These are phyloP conservation scores for Penicillium bovifimosum DNA, from an alignment of 495 filamentous ascomycete genomes.

Conservation along the genomic window DNA sequence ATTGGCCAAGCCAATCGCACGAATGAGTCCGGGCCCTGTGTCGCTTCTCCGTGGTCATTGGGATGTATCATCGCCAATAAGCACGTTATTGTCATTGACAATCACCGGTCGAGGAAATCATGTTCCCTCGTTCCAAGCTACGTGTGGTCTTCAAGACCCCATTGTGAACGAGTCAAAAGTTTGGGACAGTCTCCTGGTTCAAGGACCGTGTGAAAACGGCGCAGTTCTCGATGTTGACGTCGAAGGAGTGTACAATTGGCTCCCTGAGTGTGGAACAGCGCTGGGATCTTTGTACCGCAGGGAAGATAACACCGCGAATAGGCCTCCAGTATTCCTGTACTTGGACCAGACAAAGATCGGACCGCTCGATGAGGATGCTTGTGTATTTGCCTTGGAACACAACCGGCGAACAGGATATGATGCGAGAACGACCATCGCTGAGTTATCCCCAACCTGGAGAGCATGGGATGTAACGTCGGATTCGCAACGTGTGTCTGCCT, in stretches of 20 bases:
- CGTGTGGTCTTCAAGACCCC: conserved; percentile 36
- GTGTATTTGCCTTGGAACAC: conserved; percentile 57
- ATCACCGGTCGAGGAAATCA: conserved; percentile 21
- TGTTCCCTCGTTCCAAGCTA: conserved; percentile 23
- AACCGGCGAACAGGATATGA: conserved; percentile 50
- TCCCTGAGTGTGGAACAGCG: conserved; percentile 64
- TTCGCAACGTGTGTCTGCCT: conserved; percentile 15
- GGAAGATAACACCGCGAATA: conserved; percentile 4
- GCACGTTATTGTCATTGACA: too few relatives aligned
- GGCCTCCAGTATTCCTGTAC: conserved; percentile 54
- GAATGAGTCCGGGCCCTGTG: too few relatives aligned
- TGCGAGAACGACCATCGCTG: conserved; percentile 43
- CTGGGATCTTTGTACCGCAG: conserved; percentile 51
- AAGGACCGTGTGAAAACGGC: conserved; percentile 22
- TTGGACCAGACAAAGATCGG: conserved; percentile 52
- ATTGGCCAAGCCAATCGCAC: too few relatives aligned
- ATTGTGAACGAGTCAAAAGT: conserved; percentile 30
- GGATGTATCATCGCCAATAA: too few relatives aligned
- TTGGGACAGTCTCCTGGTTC: conserved; percentile 35
- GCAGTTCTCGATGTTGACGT: conserved; percentile 40
- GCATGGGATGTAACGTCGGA: conserved; percentile 8
- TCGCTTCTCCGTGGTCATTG: too few relatives aligned
- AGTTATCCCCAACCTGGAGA: conserved; percentile 33
- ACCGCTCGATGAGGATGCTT: conserved; percentile 47
- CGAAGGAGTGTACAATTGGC: conserved; percentile 49